These are phyloP conservation scores for Gloeopeniophorella convolvens DNA, from an alignment of 768 basidiomycete genomes.

Conservation along the genomic window DNA sequence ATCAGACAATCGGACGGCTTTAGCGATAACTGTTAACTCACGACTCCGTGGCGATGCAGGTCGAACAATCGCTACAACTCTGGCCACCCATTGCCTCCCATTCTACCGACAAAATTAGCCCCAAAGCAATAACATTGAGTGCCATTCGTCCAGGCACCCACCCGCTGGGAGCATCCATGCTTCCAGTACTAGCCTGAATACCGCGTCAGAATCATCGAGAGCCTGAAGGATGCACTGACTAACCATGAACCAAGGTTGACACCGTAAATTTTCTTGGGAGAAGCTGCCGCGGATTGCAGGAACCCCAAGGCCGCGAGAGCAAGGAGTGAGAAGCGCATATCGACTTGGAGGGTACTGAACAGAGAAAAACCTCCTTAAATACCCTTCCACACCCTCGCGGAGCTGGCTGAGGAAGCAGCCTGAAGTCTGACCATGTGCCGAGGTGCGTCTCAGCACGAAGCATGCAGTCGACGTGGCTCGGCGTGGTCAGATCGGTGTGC, in stretches of 20 bases:
- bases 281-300: no score
- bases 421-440: no score
- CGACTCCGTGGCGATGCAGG: slow-evolving; percentile 67
- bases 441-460: no score
- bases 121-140: neutral
- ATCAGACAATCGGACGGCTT: neutral
- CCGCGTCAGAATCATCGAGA: slow-evolving; percentile 2
- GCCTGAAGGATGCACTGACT: neutral
- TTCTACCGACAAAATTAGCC: slow-evolving; percentile 32
- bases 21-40: slow-evolving; percentile 26
- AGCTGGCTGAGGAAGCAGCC: no score
- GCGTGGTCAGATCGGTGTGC: no score
- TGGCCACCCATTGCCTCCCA: slow-evolving; percentile 74
- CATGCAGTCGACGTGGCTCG: no score
- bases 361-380: no score
- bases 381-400: no score
- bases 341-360: no score
- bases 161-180: slow-evolving; percentile 79
- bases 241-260: slow-evolving; percentile 68
- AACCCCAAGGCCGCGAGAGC: no score
- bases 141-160: slow-evolving; percentile 19
- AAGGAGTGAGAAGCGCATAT: no score
- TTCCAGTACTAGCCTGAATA: slow-evolving; percentile 61
- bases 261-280: slow-evolving; percentile 52
- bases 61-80: slow-evolving; percentile 48